Evolutionary conservation across 257 asterid species (phyloP).

Genomic region (Przewalskia tangutica): DNA sequence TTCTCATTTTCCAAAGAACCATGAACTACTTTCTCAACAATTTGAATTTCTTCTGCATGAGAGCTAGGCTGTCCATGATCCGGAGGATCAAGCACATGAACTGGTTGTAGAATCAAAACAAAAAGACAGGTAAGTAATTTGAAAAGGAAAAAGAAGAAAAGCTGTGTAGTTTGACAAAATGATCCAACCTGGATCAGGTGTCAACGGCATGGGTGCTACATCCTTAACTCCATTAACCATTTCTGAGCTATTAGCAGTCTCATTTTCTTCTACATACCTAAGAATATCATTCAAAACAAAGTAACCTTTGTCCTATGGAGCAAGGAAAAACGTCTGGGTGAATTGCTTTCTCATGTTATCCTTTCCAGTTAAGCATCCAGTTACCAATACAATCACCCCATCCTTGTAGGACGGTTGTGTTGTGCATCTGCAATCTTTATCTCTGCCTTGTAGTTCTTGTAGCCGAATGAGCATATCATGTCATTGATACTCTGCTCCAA

Average conservation of each 20-base stretch:
- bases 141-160: background rate
- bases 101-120: slow-evolving; percentile 41
- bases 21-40: slow-evolving; percentile 24
- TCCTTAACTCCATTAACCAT: slow-evolving; percentile 25
- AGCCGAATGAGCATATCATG: slow-evolving; percentile 65
- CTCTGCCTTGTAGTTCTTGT: slow-evolving; percentile 83
- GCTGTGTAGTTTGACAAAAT: background rate
- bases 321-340: slow-evolving; percentile 81
- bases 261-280: slow-evolving; percentile 52
- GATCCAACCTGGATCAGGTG: slow-evolving; percentile 48
- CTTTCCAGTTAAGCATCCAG: slow-evolving; percentile 78
- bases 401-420: slow-evolving; percentile 57
- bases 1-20: slow-evolving; percentile 40
- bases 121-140: slow-evolving; percentile 1
- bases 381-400: slow-evolving; percentile 79
- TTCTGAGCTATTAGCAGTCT: slow-evolving; percentile 20
- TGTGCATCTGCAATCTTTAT: slow-evolving; percentile 94
- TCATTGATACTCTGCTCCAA: slow-evolving; percentile 64
- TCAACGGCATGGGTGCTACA: slow-evolving; percentile 19
- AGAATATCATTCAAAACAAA: slow-evolving; percentile 75
- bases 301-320: slow-evolving; percentile 89
- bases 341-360: slow-evolving; percentile 61
- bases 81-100: slow-evolving; percentile 35
- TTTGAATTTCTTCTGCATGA: slow-evolving; percentile 29
- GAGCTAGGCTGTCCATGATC: slow-evolving; percentile 24